A percentile compares a stretch with the other conserved stretches of the same genome.
These are phyloP conservation scores for Epichloe elymi DNA, from an alignment of 2,329 filamentous ascomycete species.

Conservation along the genomic window DNA sequence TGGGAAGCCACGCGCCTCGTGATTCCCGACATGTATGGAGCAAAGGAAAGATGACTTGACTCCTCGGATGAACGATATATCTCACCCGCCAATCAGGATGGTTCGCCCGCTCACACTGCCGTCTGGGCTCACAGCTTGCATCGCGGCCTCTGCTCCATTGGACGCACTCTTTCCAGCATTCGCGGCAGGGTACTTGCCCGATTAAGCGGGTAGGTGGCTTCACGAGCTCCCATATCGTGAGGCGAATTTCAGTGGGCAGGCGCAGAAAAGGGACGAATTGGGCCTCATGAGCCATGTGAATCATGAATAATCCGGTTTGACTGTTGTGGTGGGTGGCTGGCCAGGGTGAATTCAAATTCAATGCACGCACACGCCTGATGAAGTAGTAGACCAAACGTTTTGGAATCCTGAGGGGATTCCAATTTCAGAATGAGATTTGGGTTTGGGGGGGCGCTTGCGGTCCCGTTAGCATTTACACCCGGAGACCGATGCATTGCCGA, in stretches of 20 bases:
- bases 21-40: slow-evolving; percentile 6
- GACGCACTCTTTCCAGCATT: slow-evolving; percentile 1
- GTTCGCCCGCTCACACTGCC: slow-evolving; percentile 10
- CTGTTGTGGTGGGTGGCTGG: not conserved
- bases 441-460: not conserved
- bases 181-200: slow-evolving; percentile 2
- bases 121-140: not conserved
- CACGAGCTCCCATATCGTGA: slow-evolving; percentile 4
- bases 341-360: no score
- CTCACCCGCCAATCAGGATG: slow-evolving; percentile 5
- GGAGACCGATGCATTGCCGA: not conserved
- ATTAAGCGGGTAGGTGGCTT: slow-evolving; percentile 3
- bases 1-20: slow-evolving; percentile 2
- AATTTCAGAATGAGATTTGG: not conserved
- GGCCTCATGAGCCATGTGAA: no score
- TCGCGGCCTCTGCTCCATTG: not conserved
- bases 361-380: no score
- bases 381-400: no score
- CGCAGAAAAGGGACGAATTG: no score
- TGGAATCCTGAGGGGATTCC: no score
- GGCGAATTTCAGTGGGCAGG: not conserved
- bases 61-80: slow-evolving; percentile 6
- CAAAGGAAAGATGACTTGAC: slow-evolving; percentile 4
- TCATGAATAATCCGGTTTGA: not conserved
- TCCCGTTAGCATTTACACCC: not conserved